phyloP scores from a whole-genome alignment of 2,329 filamentous ascomycete genomes.

The Fusarium tjaetaba region DNA sequence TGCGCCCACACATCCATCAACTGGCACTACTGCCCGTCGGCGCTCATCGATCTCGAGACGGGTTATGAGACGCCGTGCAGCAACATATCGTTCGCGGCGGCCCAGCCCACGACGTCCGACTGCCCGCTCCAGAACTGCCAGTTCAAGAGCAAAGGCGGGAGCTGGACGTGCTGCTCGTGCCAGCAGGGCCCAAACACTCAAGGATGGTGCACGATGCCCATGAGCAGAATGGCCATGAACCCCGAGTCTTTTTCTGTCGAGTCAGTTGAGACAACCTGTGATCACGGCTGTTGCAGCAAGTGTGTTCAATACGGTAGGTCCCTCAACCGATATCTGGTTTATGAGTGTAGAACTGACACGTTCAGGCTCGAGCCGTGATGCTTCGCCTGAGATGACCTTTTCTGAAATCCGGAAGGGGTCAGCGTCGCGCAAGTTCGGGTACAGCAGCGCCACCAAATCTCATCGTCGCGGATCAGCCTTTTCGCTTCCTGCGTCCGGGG shows the following conservation, averaged over 20 bases:
- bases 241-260: slow-evolving; percentile 48
- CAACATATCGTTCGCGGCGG: slow-evolving; percentile 58
- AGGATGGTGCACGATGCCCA: slow-evolving; percentile 62
- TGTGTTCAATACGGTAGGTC: slow-evolving; percentile 56
- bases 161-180: slow-evolving; percentile 66
- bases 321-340: background rate
- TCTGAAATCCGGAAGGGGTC: slow-evolving; percentile 52
- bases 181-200: slow-evolving; percentile 60
- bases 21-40: slow-evolving; percentile 63
- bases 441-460: slow-evolving; percentile 43
- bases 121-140: slow-evolving; percentile 63
- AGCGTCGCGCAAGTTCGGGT: slow-evolving; percentile 50
- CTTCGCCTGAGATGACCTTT: slow-evolving; percentile 51
- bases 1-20: slow-evolving; percentile 65
- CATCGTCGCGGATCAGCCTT: slow-evolving; percentile 46
- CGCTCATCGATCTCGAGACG: slow-evolving; percentile 58
- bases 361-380: slow-evolving; percentile 46
- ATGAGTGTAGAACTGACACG: background rate
- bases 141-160: slow-evolving; percentile 59
- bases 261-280: slow-evolving; percentile 55
- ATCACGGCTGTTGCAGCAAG: slow-evolving; percentile 63
- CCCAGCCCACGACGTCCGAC: slow-evolving; percentile 54
- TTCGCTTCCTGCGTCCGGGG: slow-evolving; percentile 31
- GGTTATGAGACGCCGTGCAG: slow-evolving; percentile 61
- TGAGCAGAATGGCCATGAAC: slow-evolving; percentile 46